phyloP scores from a whole-genome alignment of 1,284 basidiomycete species.

The Ustilago lituana region DNA sequence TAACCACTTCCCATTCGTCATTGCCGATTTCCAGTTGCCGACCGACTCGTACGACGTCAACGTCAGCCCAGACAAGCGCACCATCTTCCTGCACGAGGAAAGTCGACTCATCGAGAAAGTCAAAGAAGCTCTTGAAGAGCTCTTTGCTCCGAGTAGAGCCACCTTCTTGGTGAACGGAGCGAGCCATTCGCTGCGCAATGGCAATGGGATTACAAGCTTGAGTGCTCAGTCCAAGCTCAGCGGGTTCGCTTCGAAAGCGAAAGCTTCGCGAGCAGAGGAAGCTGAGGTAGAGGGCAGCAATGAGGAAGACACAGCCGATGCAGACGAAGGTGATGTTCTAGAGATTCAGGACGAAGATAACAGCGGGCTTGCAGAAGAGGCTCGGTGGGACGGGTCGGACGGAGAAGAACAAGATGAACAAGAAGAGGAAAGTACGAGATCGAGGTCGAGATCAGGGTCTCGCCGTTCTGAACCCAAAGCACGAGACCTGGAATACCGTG shows the following conservation, averaged over 20 bases:
- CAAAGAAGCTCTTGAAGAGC: conserved; percentile 73
- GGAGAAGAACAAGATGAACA: not conserved
- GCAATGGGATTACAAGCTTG: conserved; percentile 10
- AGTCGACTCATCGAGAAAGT: conserved; percentile 75
- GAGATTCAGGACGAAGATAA: too few relatives aligned
- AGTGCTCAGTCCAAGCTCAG: conserved; percentile 19
- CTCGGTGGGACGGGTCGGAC: not conserved
- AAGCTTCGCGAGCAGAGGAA: not conserved
- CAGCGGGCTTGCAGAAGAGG: not conserved
- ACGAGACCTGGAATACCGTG: conserved; percentile 29
- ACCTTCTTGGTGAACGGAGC: conserved; percentile 70
- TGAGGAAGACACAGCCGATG: conserved; percentile 13
- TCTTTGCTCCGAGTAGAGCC: conserved; percentile 76
- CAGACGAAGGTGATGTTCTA: conserved; percentile 35
- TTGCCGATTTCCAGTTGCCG: conserved; percentile 84
- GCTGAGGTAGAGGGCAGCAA: not conserved
- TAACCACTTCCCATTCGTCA: conserved; percentile 74
- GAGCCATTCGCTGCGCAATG: conserved; percentile 25
- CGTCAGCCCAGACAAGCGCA: conserved; percentile 95
- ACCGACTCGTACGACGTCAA: conserved; percentile 91
- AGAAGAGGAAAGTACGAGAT: not conserved
- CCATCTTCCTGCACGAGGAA: conserved; percentile 91
- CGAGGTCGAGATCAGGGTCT: conserved; percentile 1
- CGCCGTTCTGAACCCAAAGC: not conserved
- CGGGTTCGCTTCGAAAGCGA: not conserved